phyloP scores from a whole-genome alignment of 2,329 filamentous ascomycete species.

The Calonectria crousiana region DNA sequence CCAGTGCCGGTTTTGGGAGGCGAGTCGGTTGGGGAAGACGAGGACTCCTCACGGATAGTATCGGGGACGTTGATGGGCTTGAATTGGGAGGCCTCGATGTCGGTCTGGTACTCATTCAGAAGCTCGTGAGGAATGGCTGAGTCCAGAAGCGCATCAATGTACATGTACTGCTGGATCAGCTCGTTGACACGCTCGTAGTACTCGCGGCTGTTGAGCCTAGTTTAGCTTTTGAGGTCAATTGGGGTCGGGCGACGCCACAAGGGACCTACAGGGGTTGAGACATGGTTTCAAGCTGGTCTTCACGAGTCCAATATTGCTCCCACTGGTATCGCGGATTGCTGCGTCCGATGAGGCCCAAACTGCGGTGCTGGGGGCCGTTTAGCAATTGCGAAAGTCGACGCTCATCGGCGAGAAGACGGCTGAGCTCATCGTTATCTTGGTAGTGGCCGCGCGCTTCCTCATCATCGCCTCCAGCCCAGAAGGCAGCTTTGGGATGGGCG shows the following conservation, averaged over 20 bases:
- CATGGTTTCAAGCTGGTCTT: conserved; percentile 79
- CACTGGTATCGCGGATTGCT: conserved; percentile 88
- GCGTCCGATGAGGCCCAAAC: conserved; percentile 88
- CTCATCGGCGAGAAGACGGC: conserved; percentile 64
- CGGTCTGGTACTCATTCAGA: conserved; percentile 85
- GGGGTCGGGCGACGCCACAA: not conserved
- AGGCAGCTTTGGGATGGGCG: conserved; percentile 29
- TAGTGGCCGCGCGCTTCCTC: conserved; percentile 47
- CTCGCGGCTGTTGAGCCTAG: conserved; percentile 68
- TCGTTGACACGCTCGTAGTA: conserved; percentile 94
- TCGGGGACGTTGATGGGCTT: conserved; percentile 72
- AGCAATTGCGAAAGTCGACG: conserved; percentile 70
- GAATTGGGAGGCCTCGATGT: conserved; percentile 68
- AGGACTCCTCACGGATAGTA: conserved; percentile 79
- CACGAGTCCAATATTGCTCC: conserved; percentile 87
- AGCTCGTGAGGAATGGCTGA: conserved; percentile 93
- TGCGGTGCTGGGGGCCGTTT: conserved; percentile 79
- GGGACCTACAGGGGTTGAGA: conserved; percentile 73
- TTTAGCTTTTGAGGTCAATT: conserved; percentile 15
- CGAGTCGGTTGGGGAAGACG: conserved; percentile 47
- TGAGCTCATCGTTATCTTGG: conserved; percentile 56
- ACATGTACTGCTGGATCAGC: conserved; percentile 90
- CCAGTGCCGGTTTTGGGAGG: conserved; percentile 43
- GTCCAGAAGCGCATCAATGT: conserved; percentile 91
- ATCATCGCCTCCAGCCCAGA: conserved; percentile 46